phyloP scores from a whole-genome alignment of 83 land plant genomes.

The Picea abies region DNA sequence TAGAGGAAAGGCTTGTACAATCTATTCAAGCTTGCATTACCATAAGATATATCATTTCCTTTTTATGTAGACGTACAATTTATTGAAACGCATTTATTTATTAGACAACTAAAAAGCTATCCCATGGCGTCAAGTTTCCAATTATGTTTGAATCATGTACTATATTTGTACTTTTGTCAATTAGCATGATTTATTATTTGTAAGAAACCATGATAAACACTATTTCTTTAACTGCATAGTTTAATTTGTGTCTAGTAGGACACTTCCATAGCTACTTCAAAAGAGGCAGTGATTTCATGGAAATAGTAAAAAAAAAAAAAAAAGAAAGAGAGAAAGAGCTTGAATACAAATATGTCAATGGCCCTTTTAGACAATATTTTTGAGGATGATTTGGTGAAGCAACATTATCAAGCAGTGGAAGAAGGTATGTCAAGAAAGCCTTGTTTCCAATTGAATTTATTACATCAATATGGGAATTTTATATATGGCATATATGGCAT shows the following conservation, averaged over 20 bases:
- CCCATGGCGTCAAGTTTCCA: not conserved
- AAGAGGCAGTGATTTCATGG: slow-evolving; percentile 38
- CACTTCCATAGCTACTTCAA: slow-evolving; percentile 18
- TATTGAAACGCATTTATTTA: too few relatives aligned
- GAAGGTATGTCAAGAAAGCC: too few relatives aligned
- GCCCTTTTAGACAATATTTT: too few relatives aligned
- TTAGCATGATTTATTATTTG: not conserved
- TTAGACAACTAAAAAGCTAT: not conserved
- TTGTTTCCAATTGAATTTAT: too few relatives aligned
- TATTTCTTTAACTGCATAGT: not conserved
- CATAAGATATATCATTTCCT: too few relatives aligned
- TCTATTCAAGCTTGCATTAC: too few relatives aligned
- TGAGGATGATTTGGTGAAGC: too few relatives aligned
- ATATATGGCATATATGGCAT: too few relatives aligned
- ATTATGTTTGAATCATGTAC: not conserved
- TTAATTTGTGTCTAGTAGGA: slow-evolving; percentile 16
- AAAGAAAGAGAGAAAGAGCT: slow-evolving; percentile 37
- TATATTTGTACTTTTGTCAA: not conserved
- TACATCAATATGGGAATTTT: too few relatives aligned
- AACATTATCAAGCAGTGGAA: too few relatives aligned
- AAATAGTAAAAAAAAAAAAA: slow-evolving; percentile 36
- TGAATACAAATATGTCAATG: slow-evolving; percentile 65
- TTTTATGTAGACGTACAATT: too few relatives aligned
- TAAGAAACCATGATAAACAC: not conserved
- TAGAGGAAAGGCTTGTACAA: too few relatives aligned